These are phyloP conservation scores for Mycena capillaripes DNA, from an alignment of 768 basidiomycete genomes.

Conservation along the genomic window DNA sequence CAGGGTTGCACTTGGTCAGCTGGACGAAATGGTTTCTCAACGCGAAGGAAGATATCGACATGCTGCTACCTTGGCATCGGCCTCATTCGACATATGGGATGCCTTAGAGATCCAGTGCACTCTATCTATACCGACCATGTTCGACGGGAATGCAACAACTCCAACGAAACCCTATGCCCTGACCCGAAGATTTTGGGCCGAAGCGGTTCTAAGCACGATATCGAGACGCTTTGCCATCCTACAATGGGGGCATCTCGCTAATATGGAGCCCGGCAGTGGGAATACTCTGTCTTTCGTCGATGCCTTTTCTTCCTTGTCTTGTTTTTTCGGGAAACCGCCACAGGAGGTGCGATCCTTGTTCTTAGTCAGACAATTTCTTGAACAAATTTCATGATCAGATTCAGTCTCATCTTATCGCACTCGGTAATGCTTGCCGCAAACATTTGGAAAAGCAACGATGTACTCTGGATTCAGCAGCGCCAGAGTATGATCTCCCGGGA, in stretches of 20 bases:
- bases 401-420: constrained; percentile 51
- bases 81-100: constrained; percentile 71
- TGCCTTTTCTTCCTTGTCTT: constrained; percentile 64
- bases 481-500: constrained; percentile 48
- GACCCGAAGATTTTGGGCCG: constrained; percentile 67
- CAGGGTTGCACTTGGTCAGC: constrained; percentile 50
- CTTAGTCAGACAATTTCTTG: neutral
- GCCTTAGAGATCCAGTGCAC: constrained; percentile 57
- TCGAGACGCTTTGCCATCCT: constrained; percentile 56
- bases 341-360: constrained; percentile 51
- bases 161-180: constrained; percentile 45
- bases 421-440: constrained; percentile 56
- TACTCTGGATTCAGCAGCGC: constrained; percentile 44
- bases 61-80: constrained; percentile 55
- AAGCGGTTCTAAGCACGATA: constrained; percentile 57
- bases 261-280: constrained; percentile 41
- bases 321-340: constrained; percentile 63
- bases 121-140: constrained; percentile 49
- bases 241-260: constrained; percentile 56
- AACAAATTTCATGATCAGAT: constrained; percentile 49
- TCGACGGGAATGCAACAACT: constrained; percentile 21
- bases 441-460: constrained; percentile 49
- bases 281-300: constrained; percentile 23
- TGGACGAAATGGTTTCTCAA: constrained; percentile 57
- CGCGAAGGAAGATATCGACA: constrained; percentile 54